Base-by-base conservation (phyloP, 768 basidiomycete species). In the Leucocoprinus leucothites region DNA sequence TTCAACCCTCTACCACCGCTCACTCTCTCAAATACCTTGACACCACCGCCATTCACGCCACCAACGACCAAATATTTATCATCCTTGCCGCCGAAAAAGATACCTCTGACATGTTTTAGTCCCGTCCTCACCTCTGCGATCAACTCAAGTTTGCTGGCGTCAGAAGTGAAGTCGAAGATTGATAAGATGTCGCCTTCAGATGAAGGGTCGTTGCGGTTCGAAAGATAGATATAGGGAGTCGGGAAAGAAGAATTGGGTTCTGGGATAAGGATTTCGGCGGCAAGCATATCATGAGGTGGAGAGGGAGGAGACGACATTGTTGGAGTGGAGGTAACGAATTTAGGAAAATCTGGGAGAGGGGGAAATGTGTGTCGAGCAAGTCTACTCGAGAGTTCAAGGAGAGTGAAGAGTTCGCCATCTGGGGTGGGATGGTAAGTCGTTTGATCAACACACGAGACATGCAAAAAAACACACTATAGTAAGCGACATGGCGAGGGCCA, bases 171-270 rank as follows among this genome's bases (percentile, higher is more conserved):
- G 6, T 80, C 74, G 69, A 87, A 91, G 28, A 91, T 79, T 4
- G 88, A 77, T 58, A 93, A 81, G 26, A 81, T 80, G 66, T 93
- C 90, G 21, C 90, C 89, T 44, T 78, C 82, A 0, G 82, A 73
- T 19, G 81, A 77, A 3, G 84, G 84, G 62, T 89, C 84, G 61
- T 90, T 85, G 28, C 91, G 78, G 67, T 91, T 93, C 3, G 89
- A 86, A 9, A 82, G 70, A 63, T 90, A 92, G 14, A 91, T 70
- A 66, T 86, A 86, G 2, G 81, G 75, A 0, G 69, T 72, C 0
- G 83, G 74, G 70, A 77, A 86, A 2, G 75, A 64, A 6, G 69
- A 40, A 57, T 82, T 84, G 11, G 82, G 73, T 5, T 70, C 62
- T 0, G 87, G 82, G 54, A 88, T 71, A 52, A 89, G 73, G 58